Base-by-base conservation (phyloP, 352 stramenopile species). In the Pythium sp. region DNA sequence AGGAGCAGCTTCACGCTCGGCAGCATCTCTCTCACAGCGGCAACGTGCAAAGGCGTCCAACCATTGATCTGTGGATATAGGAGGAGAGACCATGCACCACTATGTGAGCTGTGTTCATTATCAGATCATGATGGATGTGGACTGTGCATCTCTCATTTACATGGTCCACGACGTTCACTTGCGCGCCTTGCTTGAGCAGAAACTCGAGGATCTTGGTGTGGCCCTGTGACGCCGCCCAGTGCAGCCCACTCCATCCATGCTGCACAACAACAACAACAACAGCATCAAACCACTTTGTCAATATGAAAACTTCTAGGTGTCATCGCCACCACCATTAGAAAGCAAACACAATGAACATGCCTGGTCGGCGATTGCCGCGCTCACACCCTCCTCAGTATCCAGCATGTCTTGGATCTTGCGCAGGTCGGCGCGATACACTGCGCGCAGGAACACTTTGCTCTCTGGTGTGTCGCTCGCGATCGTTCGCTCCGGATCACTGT, bases 241-340 rank as follows among this genome's bases (percentile, higher is more conserved):
- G 86, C 60, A 94, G 64, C 2, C 77, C 86, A 64, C 79, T 92
- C 86, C 84, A 94, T 20, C 84, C 86, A 55, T 94, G 86, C 84
- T 93, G 51, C 24, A 46, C 24, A 32, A n/a, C n/a, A 55, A 28
- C 6, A n/a, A 22, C 22, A 55, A 34, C 12, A 4, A 32, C 5
- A 32, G 5, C 30, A 11, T n/a, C 28, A 20, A 49, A 20, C 15
- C 41, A 49, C 15, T 9, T 49, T 49, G 41, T 22, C 41, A 49
- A 49, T 49, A 22, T 5, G 41, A 49, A 6, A 22, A n/a, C 1
- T 49, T 22, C 41, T 49, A n/a, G 18, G 6, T 18, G 20, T 7
- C 38, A 46, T 6, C 38, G 7, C 12, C 49, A 58, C 15, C 5
- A 24, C 30, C 14, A 20, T 8, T 46, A 22, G 18, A 67, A 49